Evolutionary conservation across 108 stramenopile genomes (phyloP), one percentile per base, ranked within the genome.

Genomic region (Skeletonema costatum): DNA sequence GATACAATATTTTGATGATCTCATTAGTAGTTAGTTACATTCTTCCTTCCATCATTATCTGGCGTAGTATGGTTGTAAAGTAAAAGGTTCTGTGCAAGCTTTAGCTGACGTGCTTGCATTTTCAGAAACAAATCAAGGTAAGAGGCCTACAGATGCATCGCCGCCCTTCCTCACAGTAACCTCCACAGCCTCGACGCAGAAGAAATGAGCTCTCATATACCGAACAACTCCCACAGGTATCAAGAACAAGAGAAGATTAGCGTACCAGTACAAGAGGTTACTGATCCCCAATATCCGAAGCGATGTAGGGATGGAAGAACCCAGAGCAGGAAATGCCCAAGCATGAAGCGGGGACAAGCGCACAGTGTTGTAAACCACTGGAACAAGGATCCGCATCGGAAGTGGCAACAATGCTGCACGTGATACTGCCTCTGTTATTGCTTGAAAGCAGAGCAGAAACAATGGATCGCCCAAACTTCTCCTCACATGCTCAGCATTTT

Each of bases 181-280:
- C 75, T 91, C 87, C 42, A 69, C 67, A 9, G 92, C 90, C 80
- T 93, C 92, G 17, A 93, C 90, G 19, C 84, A 84, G 58, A 84
- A 91, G 63, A 93, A 93, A 69, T 93, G 87, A 9, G 89, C 87
- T 59, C 89, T 50, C 68, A 93, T 75, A 66, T 93, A 93, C 64
- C 89, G 80, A 16, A 90, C 53, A 13, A 82, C 68, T 2, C 84
- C 92, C 36, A 93, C 82, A 14, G 92, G 92, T n/a, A 93, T 80
- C 76, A 93, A 81, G 71, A 91, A 93, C 32, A 79, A 85, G 58
- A 90, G 70, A 7, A 93, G 75, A 64, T 93, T 93, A 51, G 76
- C 60, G 32, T 68, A 73, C 89, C 90, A 91, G 70, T 91, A 93
- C n/a, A 83, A 31, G 12, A 83, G 64, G 67, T 91, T 93, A 19